A percentile compares a stretch with the other conserved stretches of the same genome.
Conservation (phyloP, 2,329 filamentous ascomycete species). For the Penicillium sp. region DNA sequence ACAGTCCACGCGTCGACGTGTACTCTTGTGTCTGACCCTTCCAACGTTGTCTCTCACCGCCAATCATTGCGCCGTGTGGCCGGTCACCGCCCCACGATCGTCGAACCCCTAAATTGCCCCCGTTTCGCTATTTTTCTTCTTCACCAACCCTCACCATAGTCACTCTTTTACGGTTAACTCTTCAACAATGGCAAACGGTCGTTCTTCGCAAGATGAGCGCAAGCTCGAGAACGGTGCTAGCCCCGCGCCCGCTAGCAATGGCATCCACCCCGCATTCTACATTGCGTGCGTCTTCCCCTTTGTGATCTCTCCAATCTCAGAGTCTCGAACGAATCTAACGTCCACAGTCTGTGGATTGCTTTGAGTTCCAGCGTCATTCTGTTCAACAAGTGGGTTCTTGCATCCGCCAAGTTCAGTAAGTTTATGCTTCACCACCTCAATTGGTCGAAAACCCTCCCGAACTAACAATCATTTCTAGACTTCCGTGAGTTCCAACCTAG, state of each 20-base stretch:
- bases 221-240: conserved; percentile 23
- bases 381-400: conserved; percentile 98
- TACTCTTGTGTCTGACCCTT: background rate
- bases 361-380: conserved; percentile 91
- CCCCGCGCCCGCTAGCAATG: conserved; percentile 16
- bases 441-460: background rate
- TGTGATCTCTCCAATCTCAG: background rate
- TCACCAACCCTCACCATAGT: conserved; percentile 16
- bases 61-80: conserved; percentile 4
- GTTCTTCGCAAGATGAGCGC: conserved; percentile 26
- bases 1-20: conserved; percentile 16
- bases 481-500: conserved; percentile 42
- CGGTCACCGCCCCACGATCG: conserved; percentile 15
- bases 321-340: background rate
- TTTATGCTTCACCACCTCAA: background rate
- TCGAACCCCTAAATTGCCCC: conserved; percentile 7
- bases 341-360: conserved; percentile 76
- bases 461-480: conserved; percentile 28
- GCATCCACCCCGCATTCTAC: conserved; percentile 31
- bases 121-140: conserved; percentile 14
- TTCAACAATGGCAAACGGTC: conserved; percentile 23
- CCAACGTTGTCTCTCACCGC: background rate
- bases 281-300: conserved; percentile 25
- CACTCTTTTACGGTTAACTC: conserved; percentile 22
- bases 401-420: conserved; percentile 78